Evolutionary conservation across 805 yeast species (phyloP), one percentile per base, ranked within the genome.

Genomic region (Candida hispaniensis): DNA sequence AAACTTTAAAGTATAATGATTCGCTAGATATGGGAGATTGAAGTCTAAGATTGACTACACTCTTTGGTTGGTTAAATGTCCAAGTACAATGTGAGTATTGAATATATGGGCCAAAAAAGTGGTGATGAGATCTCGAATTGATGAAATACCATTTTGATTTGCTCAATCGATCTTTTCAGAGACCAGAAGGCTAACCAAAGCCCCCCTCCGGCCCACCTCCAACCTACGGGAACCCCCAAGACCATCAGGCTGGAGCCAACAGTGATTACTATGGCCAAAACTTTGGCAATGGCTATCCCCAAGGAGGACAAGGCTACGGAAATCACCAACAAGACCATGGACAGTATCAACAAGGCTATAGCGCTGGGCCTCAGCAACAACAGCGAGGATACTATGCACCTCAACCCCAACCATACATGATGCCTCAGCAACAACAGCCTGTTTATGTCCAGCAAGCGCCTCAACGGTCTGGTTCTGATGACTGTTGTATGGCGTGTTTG

Each of bases 391-490:
- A 39, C 18, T 34, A 29, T 7, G 42, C 36, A 15, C 43, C 45
- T 28, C 43, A 22, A n/a, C 35, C 26, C 19, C 38, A 18, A 42
- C 43, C 34, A 30, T 23, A 23, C 28, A 23, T 23, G 10, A n/a
- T n/a, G n/a, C n/a, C n/a, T n/a, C n/a, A n/a, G n/a, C 28, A 21
- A 4, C 36, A 32, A 10, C 46, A 34, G 44, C 43, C 30, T 6
- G 34, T 36, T 26, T 42, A 42, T 12, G 50, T 47, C 2, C 44
- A 29, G 43, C 42, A 36, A 45, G 33, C 23, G 18, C 29, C 35
- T 4, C 28, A 25, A 22, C n/a, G 18, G 33, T 30, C 17, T 26
- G 36, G 36, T 7, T 26, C 40, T 18, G 35, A 42, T 14, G 39
- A 38, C 32, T 39, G 46, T 39, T 22, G 34, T 11, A 18, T 41